These are phyloP conservation scores for Coemansia aciculifera DNA, from an alignment of 192 early-diverging fungal species.

Conservation along the genomic window DNA sequence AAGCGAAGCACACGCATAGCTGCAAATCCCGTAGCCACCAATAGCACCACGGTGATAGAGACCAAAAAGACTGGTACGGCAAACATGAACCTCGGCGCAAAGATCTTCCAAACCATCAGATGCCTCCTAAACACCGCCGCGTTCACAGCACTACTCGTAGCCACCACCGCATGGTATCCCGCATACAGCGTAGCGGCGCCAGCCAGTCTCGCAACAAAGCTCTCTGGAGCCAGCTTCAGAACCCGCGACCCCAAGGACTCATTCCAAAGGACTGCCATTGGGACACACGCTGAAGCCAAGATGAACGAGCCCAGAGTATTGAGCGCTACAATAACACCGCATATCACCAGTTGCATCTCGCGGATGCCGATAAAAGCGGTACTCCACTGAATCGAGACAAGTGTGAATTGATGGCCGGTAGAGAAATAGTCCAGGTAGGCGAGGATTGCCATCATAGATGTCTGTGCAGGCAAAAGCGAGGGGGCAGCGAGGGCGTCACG, in stretches of 20 bases:
- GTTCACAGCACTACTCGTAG: slow-evolving; percentile 56
- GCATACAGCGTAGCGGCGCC: slow-evolving; percentile 53
- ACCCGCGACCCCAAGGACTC: slow-evolving; percentile 35
- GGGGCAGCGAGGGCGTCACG: slow-evolving; percentile 18
- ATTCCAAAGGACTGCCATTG: slow-evolving; percentile 58
- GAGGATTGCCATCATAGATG: slow-evolving; percentile 56
- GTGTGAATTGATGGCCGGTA: slow-evolving; percentile 89
- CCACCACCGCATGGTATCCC: slow-evolving; percentile 51
- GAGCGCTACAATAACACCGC: slow-evolving; percentile 69
- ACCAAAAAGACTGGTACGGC: slow-evolving; percentile 27
- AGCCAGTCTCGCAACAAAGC: slow-evolving; percentile 36
- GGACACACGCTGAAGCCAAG: slow-evolving; percentile 55
- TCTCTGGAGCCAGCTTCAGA: slow-evolving; percentile 23
- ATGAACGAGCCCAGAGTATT: slow-evolving; percentile 74
- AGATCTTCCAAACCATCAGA: slow-evolving; percentile 98
- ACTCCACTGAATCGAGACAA: slow-evolving; percentile 90
- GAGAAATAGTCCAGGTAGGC: slow-evolving; percentile 74
- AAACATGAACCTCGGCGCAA: slow-evolving; percentile 87
- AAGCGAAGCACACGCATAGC: slow-evolving; percentile 19
- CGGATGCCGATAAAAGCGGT: slow-evolving; percentile 83
- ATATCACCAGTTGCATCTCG: slow-evolving; percentile 66
- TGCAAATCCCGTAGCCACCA: slow-evolving; percentile 36
- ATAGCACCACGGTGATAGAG: slow-evolving; percentile 11
- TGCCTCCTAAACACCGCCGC: slow-evolving; percentile 78
- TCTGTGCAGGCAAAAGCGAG: slow-evolving; percentile 44